A percentile compares a stretch with the other conserved stretches of the same genome.
Evolutionary conservation across 768 basidiomycete genomes (phyloP).

Genomic region (Rhodosporidiobolus sp.): DNA sequence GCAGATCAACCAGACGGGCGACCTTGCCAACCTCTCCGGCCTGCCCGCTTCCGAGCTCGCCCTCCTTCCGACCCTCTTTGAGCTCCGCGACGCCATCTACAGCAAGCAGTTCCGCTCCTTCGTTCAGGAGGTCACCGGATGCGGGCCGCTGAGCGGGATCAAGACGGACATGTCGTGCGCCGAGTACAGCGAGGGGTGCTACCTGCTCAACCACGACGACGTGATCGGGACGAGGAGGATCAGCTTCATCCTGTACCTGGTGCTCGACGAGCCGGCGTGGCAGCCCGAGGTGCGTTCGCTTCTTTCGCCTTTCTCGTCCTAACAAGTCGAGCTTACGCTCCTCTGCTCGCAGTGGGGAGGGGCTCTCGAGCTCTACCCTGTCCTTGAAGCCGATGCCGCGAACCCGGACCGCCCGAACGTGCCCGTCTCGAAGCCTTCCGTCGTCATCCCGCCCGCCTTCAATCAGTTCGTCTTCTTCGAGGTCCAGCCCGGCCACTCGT

Average conservation of each 20-base stretch:
- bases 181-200: constrained; percentile 83
- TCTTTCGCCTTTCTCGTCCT: neutral
- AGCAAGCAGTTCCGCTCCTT: constrained; percentile 75
- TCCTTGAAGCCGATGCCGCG: constrained; percentile 48
- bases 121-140: constrained; percentile 81
- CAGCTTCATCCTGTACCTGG: constrained; percentile 96
- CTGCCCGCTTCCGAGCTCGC: constrained; percentile 72
- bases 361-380: constrained; percentile 86
- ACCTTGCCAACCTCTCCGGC: constrained; percentile 87
- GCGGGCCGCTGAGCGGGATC: constrained; percentile 80
- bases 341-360: constrained; percentile 65
- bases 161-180: constrained; percentile 96
- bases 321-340: neutral
- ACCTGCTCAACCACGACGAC: constrained; percentile 96
- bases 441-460: constrained; percentile 52
- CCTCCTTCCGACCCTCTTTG: constrained; percentile 72
- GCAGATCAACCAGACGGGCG: constrained; percentile 94
- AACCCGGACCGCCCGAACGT: constrained; percentile 59
- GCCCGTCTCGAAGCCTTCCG: constrained; percentile 54
- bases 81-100: constrained; percentile 87
- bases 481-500: constrained; percentile 92
- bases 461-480: constrained; percentile 53
- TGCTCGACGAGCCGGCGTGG: constrained; percentile 71
- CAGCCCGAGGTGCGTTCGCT: constrained; percentile 56
- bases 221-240: constrained; percentile 91